Percentiles rank a stretch among this genome's conserved stretches.
Conservation (phyloP, 306 rosid species). For the Prunus mume region DNA sequence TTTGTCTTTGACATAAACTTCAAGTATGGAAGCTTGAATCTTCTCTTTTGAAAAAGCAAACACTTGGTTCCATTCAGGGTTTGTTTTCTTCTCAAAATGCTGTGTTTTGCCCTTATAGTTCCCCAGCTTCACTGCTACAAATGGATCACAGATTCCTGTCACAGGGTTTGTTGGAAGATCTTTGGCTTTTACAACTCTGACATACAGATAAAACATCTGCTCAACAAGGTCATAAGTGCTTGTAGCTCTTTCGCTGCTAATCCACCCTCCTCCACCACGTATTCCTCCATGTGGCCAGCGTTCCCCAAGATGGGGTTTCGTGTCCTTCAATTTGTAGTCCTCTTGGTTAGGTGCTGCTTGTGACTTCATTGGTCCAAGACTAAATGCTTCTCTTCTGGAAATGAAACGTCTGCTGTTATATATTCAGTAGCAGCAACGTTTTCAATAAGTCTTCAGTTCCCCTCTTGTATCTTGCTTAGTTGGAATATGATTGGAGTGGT, state of each 20-base stretch:
- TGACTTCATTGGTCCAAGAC: constrained; percentile 36
- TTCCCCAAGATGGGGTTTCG: constrained; percentile 74
- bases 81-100: constrained; percentile 66
- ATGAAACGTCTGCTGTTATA: constrained; percentile 3
- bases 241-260: constrained; percentile 67
- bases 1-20: constrained; percentile 58
- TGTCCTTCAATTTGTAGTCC: constrained; percentile 73
- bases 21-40: constrained; percentile 63
- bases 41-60: constrained; percentile 81
- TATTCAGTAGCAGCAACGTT: background rate
- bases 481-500: background rate
- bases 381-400: constrained; percentile 7
- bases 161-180: constrained; percentile 63
- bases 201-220: constrained; percentile 79
- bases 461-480: too few relatives aligned
- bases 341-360: constrained; percentile 39
- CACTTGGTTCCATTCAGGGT: constrained; percentile 77
- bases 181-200: constrained; percentile 72
- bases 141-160: constrained; percentile 62
- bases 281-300: constrained; percentile 87
- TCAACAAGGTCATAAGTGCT: constrained; percentile 86
- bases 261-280: constrained; percentile 74
- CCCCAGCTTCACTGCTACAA: constrained; percentile 71
- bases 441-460: background rate
- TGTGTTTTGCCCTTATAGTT: constrained; percentile 71